Percentiles rank a stretch among this genome's conserved stretches.
phyloP scores from a whole-genome alignment of 129 eudicot genomes.

The Flaveria trinervia region DNA sequence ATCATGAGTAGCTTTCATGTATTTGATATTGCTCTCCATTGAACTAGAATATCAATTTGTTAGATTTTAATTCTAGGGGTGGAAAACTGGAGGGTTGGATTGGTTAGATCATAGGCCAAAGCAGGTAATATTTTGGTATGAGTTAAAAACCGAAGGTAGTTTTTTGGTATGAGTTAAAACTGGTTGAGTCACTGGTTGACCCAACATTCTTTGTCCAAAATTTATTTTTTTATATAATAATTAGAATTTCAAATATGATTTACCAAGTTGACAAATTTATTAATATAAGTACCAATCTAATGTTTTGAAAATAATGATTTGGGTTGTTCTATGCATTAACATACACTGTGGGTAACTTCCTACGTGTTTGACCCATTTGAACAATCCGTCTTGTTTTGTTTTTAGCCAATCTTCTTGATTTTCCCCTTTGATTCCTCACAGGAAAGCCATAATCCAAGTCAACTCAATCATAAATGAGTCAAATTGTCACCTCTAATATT shows the following conservation, averaged over 20 bases:
- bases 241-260: constrained; percentile 11
- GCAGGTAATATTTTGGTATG: neutral
- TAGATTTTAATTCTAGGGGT: constrained; percentile 5
- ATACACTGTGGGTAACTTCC: neutral
- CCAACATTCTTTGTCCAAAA: neutral
- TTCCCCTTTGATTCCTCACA: neutral
- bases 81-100: constrained; percentile 1
- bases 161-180: neutral
- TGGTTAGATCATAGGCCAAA: neutral
- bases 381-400: neutral
- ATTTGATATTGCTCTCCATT: neutral
- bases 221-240: neutral
- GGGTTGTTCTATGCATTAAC: neutral
- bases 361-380: neutral
- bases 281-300: neutral
- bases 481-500: neutral
- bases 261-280: neutral
- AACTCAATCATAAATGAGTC: neutral
- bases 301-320: neutral
- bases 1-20: constrained; percentile 7
- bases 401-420: neutral
- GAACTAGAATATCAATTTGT: neutral
- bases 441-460: neutral
- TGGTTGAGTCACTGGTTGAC: neutral
- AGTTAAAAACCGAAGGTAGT: too few species aligned